phyloP scores from a whole-genome alignment of 2,329 filamentous ascomycete genomes.

The Pseudogymnoascus sp. region DNA sequence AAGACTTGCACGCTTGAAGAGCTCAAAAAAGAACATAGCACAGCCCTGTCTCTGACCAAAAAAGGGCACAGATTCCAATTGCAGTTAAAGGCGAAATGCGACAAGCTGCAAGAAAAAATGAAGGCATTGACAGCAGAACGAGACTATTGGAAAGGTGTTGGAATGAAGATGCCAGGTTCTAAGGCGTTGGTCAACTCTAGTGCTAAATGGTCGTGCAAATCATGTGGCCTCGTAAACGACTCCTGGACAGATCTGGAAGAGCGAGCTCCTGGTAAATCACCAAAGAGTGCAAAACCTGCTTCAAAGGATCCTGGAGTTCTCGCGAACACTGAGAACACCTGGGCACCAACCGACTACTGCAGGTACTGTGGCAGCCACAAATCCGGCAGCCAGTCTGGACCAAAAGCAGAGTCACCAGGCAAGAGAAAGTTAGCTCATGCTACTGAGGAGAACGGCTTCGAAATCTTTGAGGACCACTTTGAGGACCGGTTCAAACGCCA shows the following conservation, averaged over 20 bases:
- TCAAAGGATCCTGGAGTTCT: not conserved
- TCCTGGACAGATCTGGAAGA: not conserved
- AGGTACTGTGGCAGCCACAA: not conserved
- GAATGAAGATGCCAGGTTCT: not conserved
- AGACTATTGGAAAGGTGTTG: not conserved
- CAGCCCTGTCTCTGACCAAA: not conserved
- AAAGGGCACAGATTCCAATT: not conserved
- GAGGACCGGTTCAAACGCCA: not conserved
- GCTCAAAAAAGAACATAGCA: not conserved
- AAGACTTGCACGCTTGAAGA: conserved; percentile 1
- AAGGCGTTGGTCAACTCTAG: not conserved
- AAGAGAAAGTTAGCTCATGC: not conserved
- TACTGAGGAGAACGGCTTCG: too few relatives aligned
- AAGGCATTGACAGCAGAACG: not conserved
- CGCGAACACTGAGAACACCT: not conserved
- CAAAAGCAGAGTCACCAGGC: not conserved
- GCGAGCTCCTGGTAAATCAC: not conserved
- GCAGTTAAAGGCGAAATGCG: not conserved
- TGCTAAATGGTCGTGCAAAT: not conserved
- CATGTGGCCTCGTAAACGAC: not conserved
- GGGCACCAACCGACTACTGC: not conserved
- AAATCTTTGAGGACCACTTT: not conserved
- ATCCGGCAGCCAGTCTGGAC: not conserved
- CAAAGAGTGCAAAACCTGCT: not conserved
- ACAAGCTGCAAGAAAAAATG: not conserved